Base-by-base conservation (phyloP, 768 basidiomycete species). In the Boletus pseudopeckii region DNA sequence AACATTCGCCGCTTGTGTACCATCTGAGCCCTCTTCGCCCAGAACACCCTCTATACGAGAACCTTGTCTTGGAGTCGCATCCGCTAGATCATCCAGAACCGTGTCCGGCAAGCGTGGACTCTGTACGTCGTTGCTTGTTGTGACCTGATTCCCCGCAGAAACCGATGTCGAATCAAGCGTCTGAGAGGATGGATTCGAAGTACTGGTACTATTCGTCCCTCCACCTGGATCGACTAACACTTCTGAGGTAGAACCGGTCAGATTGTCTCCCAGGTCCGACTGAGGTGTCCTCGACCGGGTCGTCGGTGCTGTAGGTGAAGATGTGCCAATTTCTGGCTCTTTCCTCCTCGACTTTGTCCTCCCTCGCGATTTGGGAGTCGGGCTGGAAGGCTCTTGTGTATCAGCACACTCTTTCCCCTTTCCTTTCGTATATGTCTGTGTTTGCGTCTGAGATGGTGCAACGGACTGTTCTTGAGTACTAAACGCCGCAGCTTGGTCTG, bases 401-500 rank as follows among this genome's bases (percentile, higher is more conserved):
- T 48, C 47, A 2, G 36, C 59, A 40, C 48, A 62, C 41, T 58
- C 64, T 33, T 64, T 64, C 15, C 59, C 66, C 45, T 65, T 68
- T 7, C 49, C 66, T 54, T 60, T 60, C 4, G 38, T 18, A 17
- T 45, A 53, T 0, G 34, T 37, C 33, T 36, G 53, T 0, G 37
- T 28, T 28, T 49, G 54, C 1, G 44, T 11, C 28, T 54, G 58
- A 15, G 40, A 22, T 17, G 28, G 45, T 18, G 48, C 15, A 5
- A 37, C n/a, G 5, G 57, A 17, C 50, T 63, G 66, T 56, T 74
- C 64, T 62, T 74, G 56, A 59, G 75, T 64, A 66, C 73, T 68
- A 67, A 80, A 79, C 15, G 71, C 80, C 8, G 83, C 83, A 4
- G 88, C 85, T 64, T 88, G 85, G 58, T 88, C 86, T 1, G 87